A percentile compares a stretch with the other conserved stretches of the same genome.
Conservation (phyloP, 148 eudicot species). For the Pharnaceum exiguum region DNA sequence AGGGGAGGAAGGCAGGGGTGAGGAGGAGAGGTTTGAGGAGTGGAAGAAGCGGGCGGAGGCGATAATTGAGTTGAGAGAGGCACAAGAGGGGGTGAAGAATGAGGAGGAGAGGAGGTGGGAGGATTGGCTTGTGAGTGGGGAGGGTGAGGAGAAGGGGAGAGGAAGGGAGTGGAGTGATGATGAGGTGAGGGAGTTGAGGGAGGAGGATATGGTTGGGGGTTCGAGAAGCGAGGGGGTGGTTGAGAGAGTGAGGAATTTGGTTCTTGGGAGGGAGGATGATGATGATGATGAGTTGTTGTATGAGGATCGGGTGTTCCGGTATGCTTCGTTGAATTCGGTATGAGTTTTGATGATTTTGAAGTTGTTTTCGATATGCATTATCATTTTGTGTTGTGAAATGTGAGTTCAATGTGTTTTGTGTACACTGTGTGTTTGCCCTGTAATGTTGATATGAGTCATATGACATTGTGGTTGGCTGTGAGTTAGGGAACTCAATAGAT, state of each 20-base stretch:
- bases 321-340: constrained; percentile 86
- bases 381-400: background rate
- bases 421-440: too few species aligned
- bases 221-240: constrained; percentile 62
- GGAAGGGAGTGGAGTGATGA: constrained; percentile 27
- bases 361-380: background rate
- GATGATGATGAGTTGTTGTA: constrained; percentile 72
- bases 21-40: constrained; percentile 78
- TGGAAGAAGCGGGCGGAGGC: constrained; percentile 98
- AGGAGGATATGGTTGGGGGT: constrained; percentile 45
- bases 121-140: constrained; percentile 70
- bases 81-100: constrained; percentile 70
- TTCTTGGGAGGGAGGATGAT: constrained; percentile 61
- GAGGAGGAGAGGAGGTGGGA: constrained; percentile 91
- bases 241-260: constrained; percentile 52
- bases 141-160: constrained; percentile 28
- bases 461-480: too few species aligned
- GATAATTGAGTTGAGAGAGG: constrained; percentile 82
- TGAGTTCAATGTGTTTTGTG: background rate
- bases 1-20: constrained; percentile 36
- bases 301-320: constrained; percentile 87
- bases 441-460: too few species aligned
- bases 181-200: constrained; percentile 14
- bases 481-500: too few species aligned
- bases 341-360: constrained; percentile 7